Conservation (phyloP, 345 rosid genomes). For the Linum tenue region DNA sequence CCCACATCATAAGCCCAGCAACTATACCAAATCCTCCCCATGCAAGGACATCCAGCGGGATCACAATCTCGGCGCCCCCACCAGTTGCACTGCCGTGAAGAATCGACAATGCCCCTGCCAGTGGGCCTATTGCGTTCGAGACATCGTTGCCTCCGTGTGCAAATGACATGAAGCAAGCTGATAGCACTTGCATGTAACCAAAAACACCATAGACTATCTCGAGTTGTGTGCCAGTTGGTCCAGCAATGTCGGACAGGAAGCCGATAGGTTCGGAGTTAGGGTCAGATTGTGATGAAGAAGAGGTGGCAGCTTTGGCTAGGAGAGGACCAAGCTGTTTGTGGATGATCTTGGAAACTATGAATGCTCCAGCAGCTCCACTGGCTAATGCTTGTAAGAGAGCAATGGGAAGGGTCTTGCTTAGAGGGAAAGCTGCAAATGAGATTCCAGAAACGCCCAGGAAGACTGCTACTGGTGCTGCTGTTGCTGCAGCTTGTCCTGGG, state of each 20-base stretch:
- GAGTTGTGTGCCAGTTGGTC: slow-evolving; percentile 82
- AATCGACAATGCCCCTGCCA: slow-evolving; percentile 83
- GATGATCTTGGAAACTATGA: slow-evolving; percentile 56
- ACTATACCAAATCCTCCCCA: slow-evolving; percentile 99
- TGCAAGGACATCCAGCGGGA: slow-evolving; percentile 76
- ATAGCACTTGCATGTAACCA: slow-evolving; percentile 90
- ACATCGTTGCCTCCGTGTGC: slow-evolving; percentile 96
- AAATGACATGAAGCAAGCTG: slow-evolving; percentile 98
- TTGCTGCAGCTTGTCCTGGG: slow-evolving; percentile 88
- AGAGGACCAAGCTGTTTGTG: slow-evolving; percentile 79
- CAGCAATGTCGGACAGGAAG: slow-evolving; percentile 80
- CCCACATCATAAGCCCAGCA: slow-evolving; percentile 85
- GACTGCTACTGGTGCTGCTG: slow-evolving; percentile 75
- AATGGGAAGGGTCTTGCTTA: slow-evolving; percentile 49
- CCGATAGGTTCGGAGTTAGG: slow-evolving; percentile 40
- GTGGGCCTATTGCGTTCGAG: slow-evolving; percentile 89
- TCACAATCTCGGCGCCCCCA: slow-evolving; percentile 47
- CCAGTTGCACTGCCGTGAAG: slow-evolving; percentile 52
- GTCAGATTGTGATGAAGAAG: slow-evolving; percentile 27
- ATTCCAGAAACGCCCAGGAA: slow-evolving; percentile 73
- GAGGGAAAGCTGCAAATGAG: slow-evolving; percentile 82
- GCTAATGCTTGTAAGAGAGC: slow-evolving; percentile 69
- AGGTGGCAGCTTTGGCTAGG: slow-evolving; percentile 32
- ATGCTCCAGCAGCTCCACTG: slow-evolving; percentile 73
- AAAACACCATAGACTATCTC: slow-evolving; percentile 85